phyloP scores from a whole-genome alignment of 2,329 filamentous ascomycete species.

The Chrysoporthe cubensis region DNA sequence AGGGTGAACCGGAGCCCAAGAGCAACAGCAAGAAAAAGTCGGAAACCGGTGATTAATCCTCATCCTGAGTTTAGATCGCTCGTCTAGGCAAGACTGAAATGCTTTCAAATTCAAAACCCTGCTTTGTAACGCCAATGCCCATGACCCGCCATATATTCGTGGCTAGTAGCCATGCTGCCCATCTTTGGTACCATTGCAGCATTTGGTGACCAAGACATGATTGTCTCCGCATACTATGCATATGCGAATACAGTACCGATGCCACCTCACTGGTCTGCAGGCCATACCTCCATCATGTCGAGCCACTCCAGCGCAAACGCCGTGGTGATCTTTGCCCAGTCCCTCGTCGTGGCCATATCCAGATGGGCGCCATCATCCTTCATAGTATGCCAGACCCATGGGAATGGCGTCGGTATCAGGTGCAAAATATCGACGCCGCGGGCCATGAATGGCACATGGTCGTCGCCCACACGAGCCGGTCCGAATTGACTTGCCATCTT shows the following conservation, averaged over 20 bases:
- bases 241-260: neutral
- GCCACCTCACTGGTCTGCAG: conserved; percentile 13
- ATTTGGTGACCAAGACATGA: neutral
- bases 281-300: conserved; percentile 58
- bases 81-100: neutral
- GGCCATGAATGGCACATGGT: conserved; percentile 88
- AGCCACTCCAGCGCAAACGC: conserved; percentile 92
- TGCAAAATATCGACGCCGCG: conserved; percentile 89
- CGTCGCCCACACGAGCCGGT: conserved; percentile 70
- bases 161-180: neutral
- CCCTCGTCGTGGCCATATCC: conserved; percentile 76
- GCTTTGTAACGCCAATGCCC: neutral
- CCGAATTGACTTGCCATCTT: conserved; percentile 56
- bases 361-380: conserved; percentile 84
- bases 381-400: conserved; percentile 82
- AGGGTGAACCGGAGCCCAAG: conserved; percentile 26
- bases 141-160: neutral
- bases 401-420: conserved; percentile 84
- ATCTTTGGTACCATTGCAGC: neutral
- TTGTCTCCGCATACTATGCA: neutral
- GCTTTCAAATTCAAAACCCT: neutral
- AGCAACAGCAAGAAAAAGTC: conserved; percentile 27
- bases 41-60: conserved; percentile 27
- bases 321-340: conserved; percentile 85
- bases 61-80: neutral